Conservation (phyloP, 163 green algal species). For the Botryococcus braunii region DNA sequence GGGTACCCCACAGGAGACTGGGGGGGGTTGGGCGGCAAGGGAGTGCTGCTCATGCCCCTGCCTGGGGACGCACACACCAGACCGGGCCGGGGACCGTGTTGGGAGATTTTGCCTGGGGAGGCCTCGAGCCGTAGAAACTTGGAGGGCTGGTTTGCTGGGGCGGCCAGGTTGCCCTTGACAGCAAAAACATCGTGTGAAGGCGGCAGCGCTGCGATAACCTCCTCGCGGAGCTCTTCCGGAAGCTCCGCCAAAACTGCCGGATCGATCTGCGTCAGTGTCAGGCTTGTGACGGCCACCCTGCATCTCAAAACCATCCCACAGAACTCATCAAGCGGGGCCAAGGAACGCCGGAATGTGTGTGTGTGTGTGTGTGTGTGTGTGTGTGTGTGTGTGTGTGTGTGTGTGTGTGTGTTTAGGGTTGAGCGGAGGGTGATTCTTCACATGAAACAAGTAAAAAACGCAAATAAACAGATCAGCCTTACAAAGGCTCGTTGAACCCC, state of each 20-base stretch:
- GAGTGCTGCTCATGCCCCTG: neutral
- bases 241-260: slow-evolving; percentile 39
- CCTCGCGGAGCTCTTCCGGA: slow-evolving; percentile 28
- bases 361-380: no score
- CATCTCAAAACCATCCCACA: no score
- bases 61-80: no score
- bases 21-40: neutral
- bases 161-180: neutral
- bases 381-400: no score
- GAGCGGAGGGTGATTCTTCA: no score
- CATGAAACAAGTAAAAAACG: no score
- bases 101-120: neutral
- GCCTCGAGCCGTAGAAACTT: neutral
- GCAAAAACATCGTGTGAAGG: neutral
- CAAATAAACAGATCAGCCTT: no score
- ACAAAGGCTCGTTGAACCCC: no score
- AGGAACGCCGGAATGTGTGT: no score
- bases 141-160: neutral
- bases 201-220: slow-evolving; percentile 20
- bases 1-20: neutral
- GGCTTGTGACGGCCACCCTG: slow-evolving; percentile 5
- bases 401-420: no score
- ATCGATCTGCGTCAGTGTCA: slow-evolving; percentile 36
- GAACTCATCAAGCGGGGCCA: no score
- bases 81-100: neutral